Conservation (phyloP, 2,329 filamentous ascomycete species). For the Monosporascus sp. region DNA sequence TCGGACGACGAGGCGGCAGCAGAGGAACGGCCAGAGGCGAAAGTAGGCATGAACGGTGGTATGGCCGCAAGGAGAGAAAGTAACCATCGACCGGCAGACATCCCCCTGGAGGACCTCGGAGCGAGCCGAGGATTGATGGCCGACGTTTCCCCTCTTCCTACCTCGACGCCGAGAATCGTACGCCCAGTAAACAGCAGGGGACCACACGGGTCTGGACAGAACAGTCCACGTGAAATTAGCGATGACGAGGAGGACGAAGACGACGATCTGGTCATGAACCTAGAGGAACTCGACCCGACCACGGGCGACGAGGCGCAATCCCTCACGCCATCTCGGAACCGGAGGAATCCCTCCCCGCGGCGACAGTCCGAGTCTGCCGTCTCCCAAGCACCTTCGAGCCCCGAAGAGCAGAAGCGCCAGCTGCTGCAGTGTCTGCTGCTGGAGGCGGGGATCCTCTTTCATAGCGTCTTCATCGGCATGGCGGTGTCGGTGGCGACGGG, state of each 20-base stretch:
- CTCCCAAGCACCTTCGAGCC: constrained; percentile 27
- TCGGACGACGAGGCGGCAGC: constrained; percentile 35
- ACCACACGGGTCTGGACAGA: constrained; percentile 5
- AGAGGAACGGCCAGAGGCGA: constrained; percentile 13
- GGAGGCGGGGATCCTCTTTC: constrained; percentile 79
- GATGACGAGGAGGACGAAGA: constrained; percentile 39
- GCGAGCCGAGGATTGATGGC: constrained; percentile 51
- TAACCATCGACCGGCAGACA: constrained; percentile 40
- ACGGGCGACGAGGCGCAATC: constrained; percentile 25
- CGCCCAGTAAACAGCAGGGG: constrained; percentile 13
- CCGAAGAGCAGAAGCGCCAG: constrained; percentile 59
- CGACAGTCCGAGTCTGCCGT: constrained; percentile 19
- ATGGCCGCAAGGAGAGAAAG: constrained; percentile 34
- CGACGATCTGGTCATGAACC: constrained; percentile 53
- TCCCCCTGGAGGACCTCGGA: constrained; percentile 47
- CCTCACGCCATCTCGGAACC: constrained; percentile 16
- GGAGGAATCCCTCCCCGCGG: constrained; percentile 1
- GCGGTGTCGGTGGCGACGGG: constrained; percentile 76
- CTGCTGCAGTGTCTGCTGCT: constrained; percentile 74
- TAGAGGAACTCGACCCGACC: constrained; percentile 54
- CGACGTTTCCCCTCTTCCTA: constrained; percentile 53
- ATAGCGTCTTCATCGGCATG: constrained; percentile 84
- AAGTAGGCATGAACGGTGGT: constrained; percentile 24
- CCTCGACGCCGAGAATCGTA: constrained; percentile 39
- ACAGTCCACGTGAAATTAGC: constrained; percentile 14